Percentiles rank a stretch among this genome's conserved stretches.
phyloP scores from a whole-genome alignment of 306 rosid genomes.

The Lagenaria siceraria region DNA sequence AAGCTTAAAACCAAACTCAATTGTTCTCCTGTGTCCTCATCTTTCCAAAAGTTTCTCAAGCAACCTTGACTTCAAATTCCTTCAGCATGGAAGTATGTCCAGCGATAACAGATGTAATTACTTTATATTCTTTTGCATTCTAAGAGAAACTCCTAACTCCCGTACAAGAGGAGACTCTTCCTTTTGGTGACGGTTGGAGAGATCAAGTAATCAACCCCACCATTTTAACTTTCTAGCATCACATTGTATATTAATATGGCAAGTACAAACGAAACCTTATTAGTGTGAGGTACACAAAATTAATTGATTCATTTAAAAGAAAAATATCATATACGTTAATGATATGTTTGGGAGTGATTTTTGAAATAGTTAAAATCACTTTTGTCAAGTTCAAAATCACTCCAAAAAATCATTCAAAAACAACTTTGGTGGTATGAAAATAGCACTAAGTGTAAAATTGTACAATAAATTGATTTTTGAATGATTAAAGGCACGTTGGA shows the following conservation, averaged over 20 bases:
- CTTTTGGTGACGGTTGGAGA: neutral
- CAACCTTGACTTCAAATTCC: neutral
- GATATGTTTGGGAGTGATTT: no score
- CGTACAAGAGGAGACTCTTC: neutral
- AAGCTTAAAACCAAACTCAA: neutral
- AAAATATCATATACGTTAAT: neutral
- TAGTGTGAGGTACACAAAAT: neutral
- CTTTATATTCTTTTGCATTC: neutral
- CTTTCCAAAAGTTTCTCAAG: neutral
- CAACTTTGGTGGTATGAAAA: no score
- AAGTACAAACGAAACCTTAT: neutral
- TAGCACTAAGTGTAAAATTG: no score
- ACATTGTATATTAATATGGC: neutral
- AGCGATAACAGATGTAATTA: neutral
- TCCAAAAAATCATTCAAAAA: neutral
- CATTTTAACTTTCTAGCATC: neutral
- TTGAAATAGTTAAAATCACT: no score
- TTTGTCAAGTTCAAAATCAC: neutral
- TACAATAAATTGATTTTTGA: no score
- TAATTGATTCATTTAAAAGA: neutral
- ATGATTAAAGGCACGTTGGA: no score
- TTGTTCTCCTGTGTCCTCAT: neutral
- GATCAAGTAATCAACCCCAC: neutral
- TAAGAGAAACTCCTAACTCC: neutral
- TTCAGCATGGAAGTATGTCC: neutral